A percentile compares a stretch with the other conserved stretches of the same genome.
phyloP scores from a whole-genome alignment of 768 basidiomycete species.

The Calocybe gangraenosa region DNA sequence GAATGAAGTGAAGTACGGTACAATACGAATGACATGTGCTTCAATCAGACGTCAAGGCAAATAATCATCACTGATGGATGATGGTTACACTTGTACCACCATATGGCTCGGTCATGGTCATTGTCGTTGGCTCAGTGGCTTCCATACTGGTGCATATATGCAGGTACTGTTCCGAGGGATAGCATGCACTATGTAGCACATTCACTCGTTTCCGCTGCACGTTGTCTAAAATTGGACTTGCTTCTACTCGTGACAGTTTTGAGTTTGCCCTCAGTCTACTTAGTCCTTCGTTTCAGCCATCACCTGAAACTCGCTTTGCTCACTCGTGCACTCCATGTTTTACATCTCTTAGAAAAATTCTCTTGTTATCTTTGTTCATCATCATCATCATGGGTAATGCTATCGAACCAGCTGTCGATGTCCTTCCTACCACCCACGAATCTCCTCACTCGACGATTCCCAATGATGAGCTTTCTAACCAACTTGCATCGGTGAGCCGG shows the following conservation, averaged over 20 bases:
- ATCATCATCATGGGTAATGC: constrained; percentile 13
- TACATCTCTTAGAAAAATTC: neutral
- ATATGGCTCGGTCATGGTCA: no score
- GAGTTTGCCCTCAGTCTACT: constrained; percentile 8
- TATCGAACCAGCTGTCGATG: constrained; percentile 6
- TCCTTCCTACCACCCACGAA: no score
- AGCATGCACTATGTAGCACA: no score
- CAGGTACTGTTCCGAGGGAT: no score
- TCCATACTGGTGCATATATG: no score
- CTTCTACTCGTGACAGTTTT: constrained; percentile 6
- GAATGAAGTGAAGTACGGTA: no score
- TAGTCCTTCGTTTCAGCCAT: constrained; percentile 7
- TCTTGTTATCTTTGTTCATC: neutral
- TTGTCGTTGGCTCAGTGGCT: no score
- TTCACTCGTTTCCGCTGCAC: neutral
- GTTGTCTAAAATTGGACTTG: neutral
- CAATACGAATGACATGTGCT: no score
- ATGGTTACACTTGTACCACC: no score
- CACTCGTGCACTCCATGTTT: constrained; percentile 1
- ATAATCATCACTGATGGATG: no score
- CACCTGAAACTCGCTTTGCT: neutral
- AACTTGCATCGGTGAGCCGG: neutral
- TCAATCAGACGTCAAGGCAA: no score
- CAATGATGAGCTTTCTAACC: neutral
- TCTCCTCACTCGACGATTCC: no score